Evolutionary conservation across 2,329 filamentous ascomycete genomes (phyloP), one percentile per base, ranked within the genome.

Genomic region (Bipolaris gigantea): DNA sequence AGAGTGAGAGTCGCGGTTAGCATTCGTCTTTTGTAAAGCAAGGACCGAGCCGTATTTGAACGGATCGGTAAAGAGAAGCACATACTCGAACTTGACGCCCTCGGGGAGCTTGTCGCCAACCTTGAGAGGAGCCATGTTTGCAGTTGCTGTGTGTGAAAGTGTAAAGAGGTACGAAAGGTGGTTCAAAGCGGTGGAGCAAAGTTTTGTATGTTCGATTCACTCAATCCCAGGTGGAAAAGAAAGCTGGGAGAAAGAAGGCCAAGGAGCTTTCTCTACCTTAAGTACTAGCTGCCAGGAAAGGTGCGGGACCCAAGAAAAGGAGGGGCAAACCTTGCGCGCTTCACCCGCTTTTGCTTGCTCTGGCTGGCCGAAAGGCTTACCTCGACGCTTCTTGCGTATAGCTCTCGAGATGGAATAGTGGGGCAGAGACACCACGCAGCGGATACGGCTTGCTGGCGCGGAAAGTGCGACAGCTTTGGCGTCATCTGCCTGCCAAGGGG

Each of bases 101-200:
- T 86, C 80, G 65, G 92, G 92, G 83, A 97, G 93, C 74, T 81
- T 80, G 76, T 96, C 90, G 72, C 92, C 92, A 73, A 83, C 83
- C 75, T 92, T 87, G 76, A 94, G 83, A 75, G 83, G 83, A 79
- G 87, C 75, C 83, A 86, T 86, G 71, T 48, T 55, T 39, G 47
- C 27, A 43, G 32, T 43, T 43, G 25, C 52, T 54, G 7, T 46
- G n/a, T 16, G 21, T 11, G 15, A 21, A 27, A 16, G n/a, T 8
- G 16, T 30, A 21, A 16, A 35, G 11, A 2, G 42, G 25, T 9
- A 8, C 8, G 25, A n/a, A 7, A 49, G 4, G 30, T 13, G 9
- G 27, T 40, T 4, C 15, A 35, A 42, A 46, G 13, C 34, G 46
- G 46, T 32, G 40, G 32, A 19, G 25, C n/a, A 43, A 32, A 30